Conservation (phyloP, 441 rosid genomes). For the Adansonia gregorii region DNA sequence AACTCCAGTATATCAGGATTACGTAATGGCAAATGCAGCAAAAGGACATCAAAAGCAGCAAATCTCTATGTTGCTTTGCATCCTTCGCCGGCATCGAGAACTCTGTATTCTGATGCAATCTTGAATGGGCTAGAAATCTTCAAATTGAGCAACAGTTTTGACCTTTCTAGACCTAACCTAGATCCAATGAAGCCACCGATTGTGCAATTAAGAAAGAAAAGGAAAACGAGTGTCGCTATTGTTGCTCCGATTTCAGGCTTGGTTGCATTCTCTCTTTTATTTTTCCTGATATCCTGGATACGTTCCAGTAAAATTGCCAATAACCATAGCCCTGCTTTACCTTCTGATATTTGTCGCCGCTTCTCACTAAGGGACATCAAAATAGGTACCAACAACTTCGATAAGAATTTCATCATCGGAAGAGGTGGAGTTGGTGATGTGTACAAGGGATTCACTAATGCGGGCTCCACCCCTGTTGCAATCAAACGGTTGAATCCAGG, state of each 20-base stretch:
- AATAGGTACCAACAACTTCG: constrained; percentile 2
- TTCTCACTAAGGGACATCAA: constrained; percentile 16
- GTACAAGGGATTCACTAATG: not conserved
- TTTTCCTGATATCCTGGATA: constrained; percentile 25
- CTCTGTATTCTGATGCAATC: not conserved
- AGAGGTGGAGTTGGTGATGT: not conserved
- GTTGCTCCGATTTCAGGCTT: constrained; percentile 29
- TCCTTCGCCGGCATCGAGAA: not conserved
- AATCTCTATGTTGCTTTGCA: not conserved
- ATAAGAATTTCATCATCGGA: not conserved
- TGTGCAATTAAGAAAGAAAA: not conserved
- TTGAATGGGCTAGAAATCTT: constrained; percentile 42
- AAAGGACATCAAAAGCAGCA: not conserved
- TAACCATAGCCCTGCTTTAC: not conserved
- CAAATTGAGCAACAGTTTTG: constrained; percentile 26
- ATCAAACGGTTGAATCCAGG: not conserved
- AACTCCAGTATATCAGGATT: not conserved
- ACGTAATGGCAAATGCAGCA: not conserved
- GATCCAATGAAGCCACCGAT: not conserved
- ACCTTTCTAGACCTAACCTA: constrained; percentile 45
- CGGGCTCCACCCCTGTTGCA: not conserved
- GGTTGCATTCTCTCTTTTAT: constrained; percentile 19
- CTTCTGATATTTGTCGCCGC: not conserved
- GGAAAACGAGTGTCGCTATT: not conserved
- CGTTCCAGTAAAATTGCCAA: not conserved